Base-by-base conservation (phyloP, 2,329 filamentous ascomycete genomes). In the Scortechinia acanthostroma region DNA sequence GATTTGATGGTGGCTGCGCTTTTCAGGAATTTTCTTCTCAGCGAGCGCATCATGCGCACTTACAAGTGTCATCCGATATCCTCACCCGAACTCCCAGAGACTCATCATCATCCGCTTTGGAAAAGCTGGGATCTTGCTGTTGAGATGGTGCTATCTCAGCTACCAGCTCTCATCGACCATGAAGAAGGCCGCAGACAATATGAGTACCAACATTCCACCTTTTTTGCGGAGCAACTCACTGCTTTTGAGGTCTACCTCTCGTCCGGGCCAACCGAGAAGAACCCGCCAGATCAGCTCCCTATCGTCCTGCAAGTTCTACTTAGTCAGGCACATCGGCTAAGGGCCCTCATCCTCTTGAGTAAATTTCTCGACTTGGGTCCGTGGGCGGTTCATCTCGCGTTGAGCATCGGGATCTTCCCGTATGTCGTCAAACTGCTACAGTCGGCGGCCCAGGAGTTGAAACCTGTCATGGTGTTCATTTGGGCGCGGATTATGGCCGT, bases 391-490 rank as follows among this genome's bases (percentile, higher is more conserved):
- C 93, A 97, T 61, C 79, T 98, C 33, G 93, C 93, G 15, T 74
- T 98, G 15, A 96, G 91, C 62, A 98, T 98, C 49, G 93, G 93
- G 20, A 98, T 98, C 50, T 98, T 98, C 63, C 93, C 93, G 0
- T 98, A 98, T 58, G 93, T 98, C n/a, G 70, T 98, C 23, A 98
- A 98, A 65, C 73, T 98, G 21, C 71, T 98, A 16, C 93, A 98
- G 61, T 97, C 93, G 3, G 91, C 94, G 42, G 93, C 93, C 0
- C 79, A 89, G 42, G 93, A 98, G 62, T 69, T 98, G 49, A 97
- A 97, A 58, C 91, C 93, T 0, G 91, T 97, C 48, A 97, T 98
- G 93, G 91, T 98, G 3, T 98, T 97, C 63, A 98, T 98, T 50
- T 98, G 93, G 93, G 91, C 93, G 4, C 80, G 93, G 43, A 89